These are phyloP conservation scores for Pyricularia sp. DNA, from an alignment of 2,329 filamentous ascomycete genomes.

Conservation along the genomic window DNA sequence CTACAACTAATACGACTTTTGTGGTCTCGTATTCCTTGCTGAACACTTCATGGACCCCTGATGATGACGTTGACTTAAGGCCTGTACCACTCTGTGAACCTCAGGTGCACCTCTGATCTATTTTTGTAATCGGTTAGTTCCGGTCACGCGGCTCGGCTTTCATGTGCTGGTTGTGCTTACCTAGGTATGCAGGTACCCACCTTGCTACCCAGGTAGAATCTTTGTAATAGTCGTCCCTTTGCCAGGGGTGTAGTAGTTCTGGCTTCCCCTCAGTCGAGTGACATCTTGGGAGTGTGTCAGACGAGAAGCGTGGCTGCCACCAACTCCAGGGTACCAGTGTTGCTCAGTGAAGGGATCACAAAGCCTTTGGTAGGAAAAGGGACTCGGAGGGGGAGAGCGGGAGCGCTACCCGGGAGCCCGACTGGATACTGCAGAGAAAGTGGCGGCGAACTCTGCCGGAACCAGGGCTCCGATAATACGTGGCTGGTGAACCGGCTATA, in stretches of 20 bases:
- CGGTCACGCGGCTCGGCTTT: background rate
- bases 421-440: background rate
- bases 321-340: no score
- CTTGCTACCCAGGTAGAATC: no score
- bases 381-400: background rate
- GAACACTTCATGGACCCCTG: no score
- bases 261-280: background rate
- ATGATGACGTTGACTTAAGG: background rate
- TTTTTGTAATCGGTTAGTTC: background rate
- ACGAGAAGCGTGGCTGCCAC: no score
- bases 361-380: background rate
- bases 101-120: background rate
- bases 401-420: background rate
- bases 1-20: background rate
- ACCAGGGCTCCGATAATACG: background rate
- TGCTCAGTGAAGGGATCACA: no score
- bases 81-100: background rate
- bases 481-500: background rate
- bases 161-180: background rate
- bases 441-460: background rate
- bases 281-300: background rate
- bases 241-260: background rate
- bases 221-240: background rate
- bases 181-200: background rate
- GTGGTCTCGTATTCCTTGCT: background rate